Conservation (phyloP, 202 grass and related monocot species). For the Alloteropsis angusta region DNA sequence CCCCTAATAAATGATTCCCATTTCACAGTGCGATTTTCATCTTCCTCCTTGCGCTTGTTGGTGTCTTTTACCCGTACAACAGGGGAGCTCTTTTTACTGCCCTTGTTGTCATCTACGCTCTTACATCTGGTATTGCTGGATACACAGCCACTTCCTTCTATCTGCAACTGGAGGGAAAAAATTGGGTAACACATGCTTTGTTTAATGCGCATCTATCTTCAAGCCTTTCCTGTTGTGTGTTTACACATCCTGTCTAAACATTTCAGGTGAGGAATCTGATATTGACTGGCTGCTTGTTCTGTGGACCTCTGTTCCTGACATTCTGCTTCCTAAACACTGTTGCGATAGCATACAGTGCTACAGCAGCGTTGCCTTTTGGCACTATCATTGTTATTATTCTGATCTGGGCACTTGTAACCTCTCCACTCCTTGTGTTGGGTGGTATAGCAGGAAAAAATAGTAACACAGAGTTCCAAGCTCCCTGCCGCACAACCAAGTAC, state of each 20-base stretch:
- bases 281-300: conserved; percentile 82
- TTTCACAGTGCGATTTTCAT: conserved; percentile 68
- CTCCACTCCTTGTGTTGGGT: conserved; percentile 77
- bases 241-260: neutral
- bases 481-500: conserved; percentile 77
- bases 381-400: conserved; percentile 88
- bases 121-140: conserved; percentile 89
- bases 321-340: conserved; percentile 92
- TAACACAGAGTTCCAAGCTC: conserved; percentile 72
- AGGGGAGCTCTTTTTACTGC: conserved; percentile 87
- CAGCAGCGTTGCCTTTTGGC: conserved; percentile 79
- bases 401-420: conserved; percentile 83
- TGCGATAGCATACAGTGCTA: conserved; percentile 74
- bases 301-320: conserved; percentile 80
- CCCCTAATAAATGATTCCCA: conserved; percentile 5
- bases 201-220: conserved; percentile 2
- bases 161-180: conserved; percentile 77
- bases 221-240: neutral
- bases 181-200: conserved; percentile 58
- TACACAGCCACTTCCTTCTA: conserved; percentile 85
- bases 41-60: conserved; percentile 79
- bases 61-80: conserved; percentile 91
- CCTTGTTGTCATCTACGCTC: conserved; percentile 81
- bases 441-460: conserved; percentile 92
- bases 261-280: conserved; percentile 91